phyloP scores from a whole-genome alignment of 2,329 filamentous ascomycete genomes.

The Lasiodiplodia hormozganensis region DNA sequence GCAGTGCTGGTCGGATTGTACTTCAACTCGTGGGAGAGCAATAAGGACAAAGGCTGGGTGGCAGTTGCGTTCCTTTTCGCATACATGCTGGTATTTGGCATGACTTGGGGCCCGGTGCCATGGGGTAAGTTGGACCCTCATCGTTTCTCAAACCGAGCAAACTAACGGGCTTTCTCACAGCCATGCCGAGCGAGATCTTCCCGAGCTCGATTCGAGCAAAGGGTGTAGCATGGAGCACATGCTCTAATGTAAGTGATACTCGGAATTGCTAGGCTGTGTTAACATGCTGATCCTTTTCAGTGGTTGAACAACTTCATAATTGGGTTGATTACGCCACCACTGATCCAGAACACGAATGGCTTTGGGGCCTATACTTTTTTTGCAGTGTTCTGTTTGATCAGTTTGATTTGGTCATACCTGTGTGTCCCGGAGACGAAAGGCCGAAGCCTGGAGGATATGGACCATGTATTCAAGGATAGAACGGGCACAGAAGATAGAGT shows the following conservation, averaged over 20 bases:
- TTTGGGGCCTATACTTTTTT: conserved; percentile 53
- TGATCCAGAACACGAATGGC: conserved; percentile 62
- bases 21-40: conserved; percentile 39
- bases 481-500: conserved; percentile 41
- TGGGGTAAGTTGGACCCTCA: conserved; percentile 43
- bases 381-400: conserved; percentile 44
- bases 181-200: conserved; percentile 66
- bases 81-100: conserved; percentile 69
- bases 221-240: conserved; percentile 69
- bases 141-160: too few relatives aligned
- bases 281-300: neutral
- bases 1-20: conserved; percentile 62
- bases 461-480: conserved; percentile 45
- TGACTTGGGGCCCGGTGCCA: conserved; percentile 62
- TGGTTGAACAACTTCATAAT: conserved; percentile 72
- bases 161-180: too few relatives aligned
- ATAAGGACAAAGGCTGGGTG: conserved; percentile 60
- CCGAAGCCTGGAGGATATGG: conserved; percentile 46
- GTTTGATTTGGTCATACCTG: conserved; percentile 46
- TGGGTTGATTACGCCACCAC: conserved; percentile 69
- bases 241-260: conserved; percentile 52
- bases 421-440: conserved; percentile 46
- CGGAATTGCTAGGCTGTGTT: conserved; percentile 47
- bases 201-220: conserved; percentile 67
- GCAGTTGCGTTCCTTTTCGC: conserved; percentile 66